Evolutionary conservation across 805 yeast genomes (phyloP).

Genomic region (Saccharomycopsis amapae): DNA sequence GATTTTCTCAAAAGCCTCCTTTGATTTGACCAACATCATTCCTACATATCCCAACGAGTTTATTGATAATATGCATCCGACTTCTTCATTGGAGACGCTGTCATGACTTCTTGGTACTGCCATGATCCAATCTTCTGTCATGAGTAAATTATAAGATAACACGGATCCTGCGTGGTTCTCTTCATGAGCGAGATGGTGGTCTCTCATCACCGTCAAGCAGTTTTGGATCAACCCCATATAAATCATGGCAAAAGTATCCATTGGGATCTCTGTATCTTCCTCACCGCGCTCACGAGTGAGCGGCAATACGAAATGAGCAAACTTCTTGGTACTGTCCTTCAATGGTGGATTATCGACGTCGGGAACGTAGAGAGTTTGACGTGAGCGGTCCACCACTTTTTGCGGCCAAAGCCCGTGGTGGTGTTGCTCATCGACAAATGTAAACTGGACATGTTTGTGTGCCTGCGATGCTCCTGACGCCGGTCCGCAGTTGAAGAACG

Average conservation of each 20-base stretch:
- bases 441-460: slow-evolving; percentile 86
- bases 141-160: slow-evolving; percentile 68
- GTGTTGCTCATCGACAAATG: slow-evolving; percentile 29
- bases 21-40: slow-evolving; percentile 64
- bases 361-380: slow-evolving; percentile 46
- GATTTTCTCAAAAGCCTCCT: slow-evolving; percentile 44
- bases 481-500: slow-evolving; percentile 85
- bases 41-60: slow-evolving; percentile 83
- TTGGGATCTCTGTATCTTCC: too few relatives aligned
- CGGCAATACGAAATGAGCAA: slow-evolving; percentile 67
- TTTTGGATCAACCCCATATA: slow-evolving; percentile 71
- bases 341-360: slow-evolving; percentile 50
- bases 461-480: slow-evolving; percentile 91
- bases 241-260: slow-evolving; percentile 60
- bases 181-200: slow-evolving; percentile 29
- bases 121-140: slow-evolving; percentile 80
- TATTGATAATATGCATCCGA: slow-evolving; percentile 35
- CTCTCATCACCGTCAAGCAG: slow-evolving; percentile 58
- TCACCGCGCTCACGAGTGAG: slow-evolving; percentile 28
- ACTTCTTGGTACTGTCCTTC: slow-evolving; percentile 53
- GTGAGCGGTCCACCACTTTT: slow-evolving; percentile 34
- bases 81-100: slow-evolving; percentile 35
- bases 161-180: neutral
- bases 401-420: slow-evolving; percentile 52
- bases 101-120: slow-evolving; percentile 72